Base-by-base conservation (phyloP, 495 filamentous ascomycete species). In the Podospora pseudoanserina region DNA sequence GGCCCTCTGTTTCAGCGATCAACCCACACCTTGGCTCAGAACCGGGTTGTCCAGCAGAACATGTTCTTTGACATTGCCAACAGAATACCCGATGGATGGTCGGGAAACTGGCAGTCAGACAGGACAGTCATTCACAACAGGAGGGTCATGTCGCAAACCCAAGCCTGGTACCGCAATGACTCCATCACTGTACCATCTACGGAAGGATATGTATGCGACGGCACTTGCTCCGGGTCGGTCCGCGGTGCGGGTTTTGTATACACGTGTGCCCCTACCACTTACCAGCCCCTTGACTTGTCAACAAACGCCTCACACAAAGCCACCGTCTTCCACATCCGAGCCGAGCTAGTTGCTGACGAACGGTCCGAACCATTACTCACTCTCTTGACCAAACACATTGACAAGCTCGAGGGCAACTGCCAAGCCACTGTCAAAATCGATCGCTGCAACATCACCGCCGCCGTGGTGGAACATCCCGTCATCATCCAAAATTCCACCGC, bases 21-120 rank as follows among this genome's bases (percentile, higher is more conserved):
- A n/a, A 67, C 65, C 3, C 15, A 55, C 19, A 61, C 64, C n/a
- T 32, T 30, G 60, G 20, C 56, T 16, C 55, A 71, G 53, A 34
- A 34, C 49, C 61, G 56, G 19, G 60, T 64, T 20, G 56, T 32
- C 16, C 27, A 19, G 1, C 30, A 64, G 39, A n/a, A 23, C 7
- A 55, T 71, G 30, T 65, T 23, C n/a, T 32, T 71, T 9, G 62
- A 71, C 39, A 28, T 71, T 2, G 60, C 69, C 44, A 39, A 28
- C 6, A 61, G 61, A 3, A 71, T 71, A 34, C 69, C 69, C 15
- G 65, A 67, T n/a, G 69, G 69, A 2, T 71, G 69, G 69, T 63
- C 67, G 2, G 69, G 69, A 1, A 26, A 23, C 15, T 61, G 59
- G 59, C 60, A 27, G 5, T 26, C 66, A 2, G 23, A 44, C 11